Evolutionary conservation across 2,329 filamentous ascomycete genomes (phyloP), one percentile per base, ranked within the genome.

Genomic region (Arthroderma sp.): DNA sequence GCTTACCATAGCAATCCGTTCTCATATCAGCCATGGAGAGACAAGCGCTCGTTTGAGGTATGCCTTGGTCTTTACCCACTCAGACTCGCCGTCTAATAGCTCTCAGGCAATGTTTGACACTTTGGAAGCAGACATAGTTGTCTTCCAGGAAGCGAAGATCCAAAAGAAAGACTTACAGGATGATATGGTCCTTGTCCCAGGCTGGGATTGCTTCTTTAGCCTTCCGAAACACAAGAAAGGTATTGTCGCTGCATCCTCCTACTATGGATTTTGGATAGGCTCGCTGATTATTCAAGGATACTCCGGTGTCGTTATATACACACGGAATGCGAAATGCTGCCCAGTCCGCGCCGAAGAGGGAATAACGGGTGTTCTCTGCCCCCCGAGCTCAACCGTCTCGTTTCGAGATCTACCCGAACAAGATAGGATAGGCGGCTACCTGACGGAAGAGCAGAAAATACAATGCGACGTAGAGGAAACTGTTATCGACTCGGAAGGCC

Each of bases 201-300:
- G 91, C 8, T 98, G 89, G 89, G 91, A 98, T 60, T 88, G 88
- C 52, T 94, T 82, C 65, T 95, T 95, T 65, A 95, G 87, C 60
- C 70, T 98, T 27, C 91, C 91, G 0, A 86, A 81, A 59, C 75
- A 93, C 58, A 96, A 96, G 63, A 96, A 95, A 71, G 89, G 86
- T 82, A 66, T 27, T 29, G 15, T 22, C 15, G 15, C 15, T 22
- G 15, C 10, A 7, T 30, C 22, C 30, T 11, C 40, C 36, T 27
- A 29, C 27, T 11, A 11, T 40, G 58, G 45, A 22, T 22, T 22
- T 22, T 3, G 15, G 15, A 22, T 22, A 22, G 15, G 15, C 15
- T 22, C 15, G 3, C 7, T 22, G 4, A 27, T 10, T 6, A 38
- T 43, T 45, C 38, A 46, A 94, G 87, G 91, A 27, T 98, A 96